Percentiles rank a stretch among this genome's conserved stretches.
These are phyloP conservation scores for Suhomyces xylopsoci DNA, from an alignment of 805 yeast genomes.

Conservation along the genomic window DNA sequence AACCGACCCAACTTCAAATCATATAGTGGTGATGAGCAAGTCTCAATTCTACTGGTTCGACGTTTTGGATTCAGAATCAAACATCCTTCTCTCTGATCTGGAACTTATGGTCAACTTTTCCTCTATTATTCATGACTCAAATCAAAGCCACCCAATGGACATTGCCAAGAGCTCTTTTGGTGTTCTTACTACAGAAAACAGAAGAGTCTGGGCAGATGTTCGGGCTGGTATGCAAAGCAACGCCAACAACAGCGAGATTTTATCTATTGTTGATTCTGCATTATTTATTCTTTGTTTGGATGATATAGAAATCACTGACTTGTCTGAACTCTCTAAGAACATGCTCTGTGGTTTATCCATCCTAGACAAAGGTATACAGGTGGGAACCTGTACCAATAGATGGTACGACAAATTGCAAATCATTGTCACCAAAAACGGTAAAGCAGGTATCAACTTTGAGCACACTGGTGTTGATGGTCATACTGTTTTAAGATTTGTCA, in stretches of 20 bases:
- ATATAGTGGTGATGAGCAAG: conserved; percentile 75
- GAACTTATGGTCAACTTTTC: conserved; percentile 74
- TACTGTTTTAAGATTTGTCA: conserved; percentile 82
- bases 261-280: conserved; percentile 75
- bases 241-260: conserved; percentile 63
- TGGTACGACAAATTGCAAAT: conserved; percentile 93
- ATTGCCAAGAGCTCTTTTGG: conserved; percentile 80
- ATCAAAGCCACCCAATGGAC: conserved; percentile 49
- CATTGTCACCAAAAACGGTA: conserved; percentile 82
- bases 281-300: conserved; percentile 82
- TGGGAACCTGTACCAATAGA: conserved; percentile 90
- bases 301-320: conserved; percentile 62
- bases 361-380: conserved; percentile 81
- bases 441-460: conserved; percentile 91
- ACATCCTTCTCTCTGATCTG: conserved; percentile 68
- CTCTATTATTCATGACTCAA: conserved; percentile 73
- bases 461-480: conserved; percentile 97
- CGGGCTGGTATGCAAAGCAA: conserved; percentile 46
- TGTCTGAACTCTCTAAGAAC: conserved; percentile 69
- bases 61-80: conserved; percentile 71
- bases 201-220: conserved; percentile 81
- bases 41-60: conserved; percentile 96
- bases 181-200: conserved; percentile 83
- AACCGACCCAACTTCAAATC: conserved; percentile 70
- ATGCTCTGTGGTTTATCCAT: conserved; percentile 84